phyloP scores from a whole-genome alignment of 2,329 filamentous ascomycete species.

The Westerdykella ornata region DNA sequence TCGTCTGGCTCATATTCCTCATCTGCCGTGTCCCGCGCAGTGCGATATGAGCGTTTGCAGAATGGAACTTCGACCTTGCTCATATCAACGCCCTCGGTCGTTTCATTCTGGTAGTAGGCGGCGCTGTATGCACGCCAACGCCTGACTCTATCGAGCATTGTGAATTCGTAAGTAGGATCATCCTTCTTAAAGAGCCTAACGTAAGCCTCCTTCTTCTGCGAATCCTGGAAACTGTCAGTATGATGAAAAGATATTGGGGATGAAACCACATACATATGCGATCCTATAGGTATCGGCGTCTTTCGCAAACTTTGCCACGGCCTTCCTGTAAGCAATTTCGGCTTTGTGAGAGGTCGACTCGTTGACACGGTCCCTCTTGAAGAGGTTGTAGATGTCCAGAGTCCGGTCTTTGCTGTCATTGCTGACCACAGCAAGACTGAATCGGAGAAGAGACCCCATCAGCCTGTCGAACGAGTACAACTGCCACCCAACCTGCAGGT shows the following conservation, averaged over 20 bases:
- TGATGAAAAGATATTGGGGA: background rate
- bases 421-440: conserved; percentile 75
- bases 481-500: conserved; percentile 84
- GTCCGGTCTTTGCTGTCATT: conserved; percentile 90
- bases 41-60: conserved; percentile 38
- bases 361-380: conserved; percentile 71
- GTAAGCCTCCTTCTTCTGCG: conserved; percentile 66
- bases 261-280: conserved; percentile 65
- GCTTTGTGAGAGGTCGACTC: conserved; percentile 83
- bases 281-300: conserved; percentile 89
- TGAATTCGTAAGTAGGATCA: conserved; percentile 69
- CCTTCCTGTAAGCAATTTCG: conserved; percentile 84
- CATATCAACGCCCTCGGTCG: conserved; percentile 52
- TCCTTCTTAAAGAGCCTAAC: conserved; percentile 83
- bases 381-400: conserved; percentile 80
- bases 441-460: conserved; percentile 70
- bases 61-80: conserved; percentile 36
- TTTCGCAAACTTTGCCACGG: conserved; percentile 86
- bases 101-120: conserved; percentile 79
- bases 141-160: conserved; percentile 56
- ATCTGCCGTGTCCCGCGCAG: conserved; percentile 20
- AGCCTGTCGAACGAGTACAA: conserved; percentile 90
- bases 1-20: conserved; percentile 35
- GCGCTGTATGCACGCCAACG: conserved; percentile 95
- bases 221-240: conserved; percentile 25